These are phyloP conservation scores for Allium cepa DNA, from an alignment of 106 monocot genomes.

Conservation along the genomic window DNA sequence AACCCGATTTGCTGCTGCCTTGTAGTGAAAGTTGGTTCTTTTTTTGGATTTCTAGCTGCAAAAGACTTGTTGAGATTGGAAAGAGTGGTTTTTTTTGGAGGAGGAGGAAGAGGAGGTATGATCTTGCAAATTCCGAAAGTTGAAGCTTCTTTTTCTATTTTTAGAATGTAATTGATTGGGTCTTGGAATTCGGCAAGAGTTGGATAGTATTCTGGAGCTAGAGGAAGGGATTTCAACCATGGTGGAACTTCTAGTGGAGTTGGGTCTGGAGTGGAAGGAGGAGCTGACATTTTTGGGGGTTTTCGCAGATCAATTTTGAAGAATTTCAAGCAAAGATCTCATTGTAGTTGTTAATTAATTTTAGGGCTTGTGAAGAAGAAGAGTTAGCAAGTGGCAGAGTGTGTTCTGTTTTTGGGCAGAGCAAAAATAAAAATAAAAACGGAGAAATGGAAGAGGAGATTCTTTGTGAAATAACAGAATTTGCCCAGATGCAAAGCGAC, in stretches of 20 bases:
- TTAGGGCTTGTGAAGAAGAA: too few species aligned
- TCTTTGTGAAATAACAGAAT: too few species aligned
- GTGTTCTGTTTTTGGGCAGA: too few species aligned
- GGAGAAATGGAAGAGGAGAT: too few species aligned
- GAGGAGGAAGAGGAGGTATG: slow-evolving; percentile 71
- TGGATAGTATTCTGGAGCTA: slow-evolving; percentile 87
- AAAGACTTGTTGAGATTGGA: slow-evolving; percentile 63
- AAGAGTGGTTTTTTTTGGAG: slow-evolving; percentile 45
- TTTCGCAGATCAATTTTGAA: not conserved
- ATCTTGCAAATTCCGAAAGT: slow-evolving; percentile 97
- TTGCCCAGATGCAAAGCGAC: too few species aligned
- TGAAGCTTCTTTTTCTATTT: slow-evolving; percentile 90
- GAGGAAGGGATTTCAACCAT: slow-evolving; percentile 83
- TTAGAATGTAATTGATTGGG: slow-evolving; percentile 90
- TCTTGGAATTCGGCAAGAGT: slow-evolving; percentile 82
- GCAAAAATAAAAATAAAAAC: too few species aligned
- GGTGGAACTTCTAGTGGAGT: slow-evolving; percentile 26
- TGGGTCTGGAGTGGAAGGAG: slow-evolving; percentile 12
- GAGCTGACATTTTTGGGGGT: not conserved
- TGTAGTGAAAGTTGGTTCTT: slow-evolving; percentile 61
- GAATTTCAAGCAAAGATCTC: too few species aligned
- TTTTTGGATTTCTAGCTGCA: slow-evolving; percentile 19
- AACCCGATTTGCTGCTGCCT: slow-evolving; percentile 95
- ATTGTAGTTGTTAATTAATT: too few species aligned
- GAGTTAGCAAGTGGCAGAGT: too few species aligned